Conservation (phyloP, 2,329 filamentous ascomycete genomes). For the Stagonosporopsis tanaceti region DNA sequence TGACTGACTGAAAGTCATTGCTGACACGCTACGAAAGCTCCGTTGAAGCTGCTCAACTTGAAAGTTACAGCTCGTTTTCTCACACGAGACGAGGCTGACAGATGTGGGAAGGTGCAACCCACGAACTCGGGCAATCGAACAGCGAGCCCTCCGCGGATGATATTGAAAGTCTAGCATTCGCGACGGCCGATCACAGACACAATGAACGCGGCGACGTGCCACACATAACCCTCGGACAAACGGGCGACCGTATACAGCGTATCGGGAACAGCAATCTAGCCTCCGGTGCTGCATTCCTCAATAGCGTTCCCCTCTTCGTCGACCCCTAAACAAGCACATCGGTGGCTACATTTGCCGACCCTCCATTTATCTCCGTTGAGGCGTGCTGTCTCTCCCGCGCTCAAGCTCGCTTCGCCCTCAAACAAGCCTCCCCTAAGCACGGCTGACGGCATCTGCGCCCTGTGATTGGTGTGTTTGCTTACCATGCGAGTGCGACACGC, state of each 20-base stretch:
- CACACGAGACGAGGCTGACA: too few species aligned
- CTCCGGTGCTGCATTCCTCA: neutral
- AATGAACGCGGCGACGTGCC: neutral
- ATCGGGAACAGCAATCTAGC: neutral
- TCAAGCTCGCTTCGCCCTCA: conserved; percentile 6
- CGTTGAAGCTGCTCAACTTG: too few species aligned
- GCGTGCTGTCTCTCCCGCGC: conserved; percentile 3
- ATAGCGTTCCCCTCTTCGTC: neutral
- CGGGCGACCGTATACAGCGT: conserved; percentile 1
- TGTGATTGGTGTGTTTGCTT: conserved; percentile 3
- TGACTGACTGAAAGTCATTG: too few species aligned
- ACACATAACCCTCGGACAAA: neutral
- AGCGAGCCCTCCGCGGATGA: conserved; percentile 1
- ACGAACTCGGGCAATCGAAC: too few species aligned
- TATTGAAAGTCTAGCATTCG: neutral
- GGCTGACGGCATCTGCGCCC: neutral
- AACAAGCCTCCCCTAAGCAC: conserved; percentile 1
- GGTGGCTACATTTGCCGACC: conserved; percentile 1
- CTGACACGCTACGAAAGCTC: too few species aligned
- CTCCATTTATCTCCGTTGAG: conserved; percentile 16
- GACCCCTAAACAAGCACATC: neutral
- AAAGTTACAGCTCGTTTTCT: too few species aligned
- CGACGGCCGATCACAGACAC: too few species aligned
- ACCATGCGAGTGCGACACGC: neutral
- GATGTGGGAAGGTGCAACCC: too few species aligned